Base-by-base conservation (phyloP, 208 protist genomes). In the Trypanosoma platydactyli region DNA sequence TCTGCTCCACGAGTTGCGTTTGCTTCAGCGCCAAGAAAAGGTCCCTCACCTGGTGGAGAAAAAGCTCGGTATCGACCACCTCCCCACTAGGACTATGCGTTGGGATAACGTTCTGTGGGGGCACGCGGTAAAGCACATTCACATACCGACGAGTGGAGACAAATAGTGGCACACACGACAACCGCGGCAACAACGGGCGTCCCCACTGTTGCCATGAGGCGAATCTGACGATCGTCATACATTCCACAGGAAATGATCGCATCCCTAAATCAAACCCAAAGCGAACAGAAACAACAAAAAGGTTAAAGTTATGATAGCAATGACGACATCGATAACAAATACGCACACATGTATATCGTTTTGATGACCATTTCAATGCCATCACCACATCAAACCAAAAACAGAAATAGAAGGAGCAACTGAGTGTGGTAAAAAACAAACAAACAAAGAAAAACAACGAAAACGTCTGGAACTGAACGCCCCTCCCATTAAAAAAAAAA, bases 91-190 rank as follows among this genome's bases (percentile, higher is more conserved):
- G 69, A 22, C 71, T 85, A 71, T 93, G 86, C 0, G 86, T 91
- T 25, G 89, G 89, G 38, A 95, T 80, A 1, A 62, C 82, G 38
- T 91, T 63, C 50, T 78, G 35, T 4, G 83, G 89, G 12, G 89
- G 89, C 12, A 89, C 29, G 27, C 89, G 85, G 29, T 80, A 91
- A 25, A 95, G 73, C 3, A 76, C 88, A 59, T 95, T 95, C 7
- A 80, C 79, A 76, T 91, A 95, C 41, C 64, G 62, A 16, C 88
- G 77, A 5, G 29, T 18, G 18, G 64, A 60, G 54, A 54, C 29
- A 54, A 49, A 52, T 22, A 67, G 11, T 16, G 54, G 44, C 44
- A 64, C 35, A 57, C n/a, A 38, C 33, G 33, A 38, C 33, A 9
- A 38, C 33, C 5, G 9, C 33, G 33, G 33, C 33, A 38, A 38